Conservation (phyloP, 2,329 filamentous ascomycete species). For the Aspergillus sclerotialis region DNA sequence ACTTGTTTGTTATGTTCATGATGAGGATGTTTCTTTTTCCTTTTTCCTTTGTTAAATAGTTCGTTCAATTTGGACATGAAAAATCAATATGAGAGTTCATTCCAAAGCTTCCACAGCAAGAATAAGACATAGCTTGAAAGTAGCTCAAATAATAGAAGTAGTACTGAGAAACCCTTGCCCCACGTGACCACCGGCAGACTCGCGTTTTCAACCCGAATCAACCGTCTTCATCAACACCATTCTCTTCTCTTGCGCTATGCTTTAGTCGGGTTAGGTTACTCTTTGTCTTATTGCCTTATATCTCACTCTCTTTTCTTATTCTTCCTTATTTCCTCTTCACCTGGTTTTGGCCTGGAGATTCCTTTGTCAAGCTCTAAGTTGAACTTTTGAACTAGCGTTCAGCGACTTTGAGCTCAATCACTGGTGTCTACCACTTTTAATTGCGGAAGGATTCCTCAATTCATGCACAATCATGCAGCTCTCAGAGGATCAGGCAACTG, state of each 20-base stretch:
- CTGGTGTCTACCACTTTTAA: too few species aligned
- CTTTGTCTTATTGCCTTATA: neutral
- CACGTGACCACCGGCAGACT: neutral
- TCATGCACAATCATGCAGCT: conserved; percentile 49
- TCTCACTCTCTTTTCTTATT: neutral
- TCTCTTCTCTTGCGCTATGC: conserved; percentile 2
- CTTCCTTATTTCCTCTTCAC: neutral
- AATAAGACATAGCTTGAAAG: too few species aligned
- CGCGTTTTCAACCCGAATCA: neutral
- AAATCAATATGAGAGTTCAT: conserved; percentile 21
- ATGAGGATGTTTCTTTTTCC: conserved; percentile 9
- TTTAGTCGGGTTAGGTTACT: conserved; percentile 1
- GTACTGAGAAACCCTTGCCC: neutral
- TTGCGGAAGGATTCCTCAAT: too few species aligned
- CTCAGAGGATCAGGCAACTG: conserved; percentile 44
- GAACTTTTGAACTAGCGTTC: neutral
- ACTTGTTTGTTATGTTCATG: conserved; percentile 22
- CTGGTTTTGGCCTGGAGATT: neutral
- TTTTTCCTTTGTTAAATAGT: conserved; percentile 11
- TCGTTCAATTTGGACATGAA: conserved; percentile 22
- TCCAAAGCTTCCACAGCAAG: conserved; percentile 7
- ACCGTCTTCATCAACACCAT: too few species aligned
- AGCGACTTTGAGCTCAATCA: too few species aligned
- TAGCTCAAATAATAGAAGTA: neutral
- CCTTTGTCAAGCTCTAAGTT: neutral